phyloP scores from a whole-genome alignment of 768 basidiomycete species.

The Dentipellis sp. region DNA sequence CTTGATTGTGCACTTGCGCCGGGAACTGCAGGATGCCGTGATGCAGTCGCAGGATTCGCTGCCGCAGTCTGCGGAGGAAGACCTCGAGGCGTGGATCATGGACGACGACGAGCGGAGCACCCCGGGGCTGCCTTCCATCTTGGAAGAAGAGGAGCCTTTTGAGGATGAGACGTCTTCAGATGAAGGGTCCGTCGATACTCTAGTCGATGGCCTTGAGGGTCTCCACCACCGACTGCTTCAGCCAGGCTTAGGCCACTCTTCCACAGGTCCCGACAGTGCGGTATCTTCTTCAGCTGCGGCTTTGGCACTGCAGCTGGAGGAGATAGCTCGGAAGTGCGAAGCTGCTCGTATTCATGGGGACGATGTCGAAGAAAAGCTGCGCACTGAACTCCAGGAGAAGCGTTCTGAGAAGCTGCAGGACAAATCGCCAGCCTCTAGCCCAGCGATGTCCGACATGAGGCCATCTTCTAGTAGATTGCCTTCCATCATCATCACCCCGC shows the following conservation, averaged over 20 bases:
- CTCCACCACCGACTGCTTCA: neutral
- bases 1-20: slow-evolving; percentile 4
- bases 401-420: neutral
- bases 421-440: neutral
- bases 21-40: slow-evolving; percentile 4
- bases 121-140: neutral
- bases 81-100: neutral
- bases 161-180: slow-evolving; percentile 9
- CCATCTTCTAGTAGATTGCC: neutral
- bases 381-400: slow-evolving; percentile 1
- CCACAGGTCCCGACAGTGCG: neutral
- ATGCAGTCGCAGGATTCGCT: neutral
- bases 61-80: neutral
- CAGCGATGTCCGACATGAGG: neutral
- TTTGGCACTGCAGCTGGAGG: slow-evolving; percentile 5
- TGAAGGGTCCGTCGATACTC: slow-evolving; percentile 11
- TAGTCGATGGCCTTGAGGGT: slow-evolving; percentile 6
- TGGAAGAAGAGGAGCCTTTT: neutral
- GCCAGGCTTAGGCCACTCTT: neutral
- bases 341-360: slow-evolving; percentile 13
- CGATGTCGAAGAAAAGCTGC: slow-evolving; percentile 11
- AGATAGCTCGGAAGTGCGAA: slow-evolving; percentile 12
- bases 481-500: neutral
- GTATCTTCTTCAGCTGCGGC: neutral
- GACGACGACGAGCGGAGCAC: neutral